These are phyloP conservation scores for Lipomyces kockii DNA, from an alignment of 805 yeast species.

Conservation along the genomic window DNA sequence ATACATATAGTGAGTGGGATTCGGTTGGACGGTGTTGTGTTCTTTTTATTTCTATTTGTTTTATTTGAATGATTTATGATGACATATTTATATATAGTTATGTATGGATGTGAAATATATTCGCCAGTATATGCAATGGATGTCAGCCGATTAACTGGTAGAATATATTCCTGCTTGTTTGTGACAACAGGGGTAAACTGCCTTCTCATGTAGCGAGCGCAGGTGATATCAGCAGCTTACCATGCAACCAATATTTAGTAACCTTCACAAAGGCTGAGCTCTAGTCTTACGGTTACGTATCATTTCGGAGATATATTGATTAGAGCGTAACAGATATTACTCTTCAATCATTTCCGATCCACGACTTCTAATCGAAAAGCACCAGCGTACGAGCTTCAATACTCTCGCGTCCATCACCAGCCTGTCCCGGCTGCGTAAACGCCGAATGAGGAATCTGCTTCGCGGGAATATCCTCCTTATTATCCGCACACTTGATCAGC, in stretches of 20 bases:
- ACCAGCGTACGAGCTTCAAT: constrained; percentile 39
- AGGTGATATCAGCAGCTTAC: too few relatives aligned
- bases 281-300: too few relatives aligned
- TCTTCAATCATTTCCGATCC: too few relatives aligned
- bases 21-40: constrained; percentile 1
- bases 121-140: background rate
- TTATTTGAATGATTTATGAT: background rate
- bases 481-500: constrained; percentile 37
- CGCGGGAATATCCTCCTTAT: constrained; percentile 31
- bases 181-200: too few relatives aligned
- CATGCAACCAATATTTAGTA: too few relatives aligned
- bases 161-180: too few relatives aligned
- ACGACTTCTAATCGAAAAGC: constrained; percentile 25
- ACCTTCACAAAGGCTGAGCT: too few relatives aligned
- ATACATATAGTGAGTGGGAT: background rate
- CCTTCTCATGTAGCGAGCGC: too few relatives aligned
- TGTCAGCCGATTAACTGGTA: background rate
- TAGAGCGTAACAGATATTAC: too few relatives aligned
- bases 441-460: constrained; percentile 40
- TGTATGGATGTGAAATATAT: background rate
- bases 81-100: background rate
- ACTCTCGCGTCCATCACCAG: constrained; percentile 37
- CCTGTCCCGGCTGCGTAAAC: constrained; percentile 33
- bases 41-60: background rate
- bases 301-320: too few relatives aligned